phyloP scores from a whole-genome alignment of 345 rosid species.

The Dipteronia dyeriana region DNA sequence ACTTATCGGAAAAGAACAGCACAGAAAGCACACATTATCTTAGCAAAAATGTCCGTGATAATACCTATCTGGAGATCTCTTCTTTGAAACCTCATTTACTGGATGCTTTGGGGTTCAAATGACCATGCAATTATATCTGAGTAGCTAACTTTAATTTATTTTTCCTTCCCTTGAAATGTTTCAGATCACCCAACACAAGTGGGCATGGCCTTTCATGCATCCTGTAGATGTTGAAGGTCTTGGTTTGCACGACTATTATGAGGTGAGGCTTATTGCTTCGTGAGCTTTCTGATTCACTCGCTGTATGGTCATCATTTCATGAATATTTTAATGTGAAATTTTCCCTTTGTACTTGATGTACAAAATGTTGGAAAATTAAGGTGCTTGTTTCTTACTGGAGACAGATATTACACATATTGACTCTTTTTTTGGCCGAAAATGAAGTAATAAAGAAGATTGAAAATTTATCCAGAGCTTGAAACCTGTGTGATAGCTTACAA shows the following conservation, averaged over 20 bases:
- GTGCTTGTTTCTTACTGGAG: not conserved
- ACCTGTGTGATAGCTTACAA: not conserved
- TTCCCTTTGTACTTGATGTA: not conserved
- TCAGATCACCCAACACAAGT: conserved; percentile 70
- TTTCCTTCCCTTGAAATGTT: conserved; percentile 10
- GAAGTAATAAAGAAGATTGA: not conserved
- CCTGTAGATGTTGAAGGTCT: conserved; percentile 83
- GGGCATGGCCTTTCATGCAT: conserved; percentile 77
- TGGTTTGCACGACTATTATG: conserved; percentile 67
- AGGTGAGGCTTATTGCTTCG: conserved; percentile 39
- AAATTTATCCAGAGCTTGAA: not conserved
- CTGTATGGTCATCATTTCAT: not conserved
- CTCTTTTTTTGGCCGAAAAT: not conserved
- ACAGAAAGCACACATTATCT: not conserved
- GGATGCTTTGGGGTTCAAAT: conserved; percentile 8
- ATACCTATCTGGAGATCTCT: not conserved
- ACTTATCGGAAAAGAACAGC: not conserved
- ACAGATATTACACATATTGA: not conserved
- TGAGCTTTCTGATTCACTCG: not conserved
- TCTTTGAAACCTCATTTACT: not conserved
- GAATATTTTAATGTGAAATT: not conserved
- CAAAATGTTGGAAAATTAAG: conserved; percentile 1
- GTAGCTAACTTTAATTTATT: conserved; percentile 4
- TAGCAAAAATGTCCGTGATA: not conserved
- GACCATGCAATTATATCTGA: not conserved